phyloP scores from a whole-genome alignment of 768 basidiomycete species.

The Boletus pseudopeckii region DNA sequence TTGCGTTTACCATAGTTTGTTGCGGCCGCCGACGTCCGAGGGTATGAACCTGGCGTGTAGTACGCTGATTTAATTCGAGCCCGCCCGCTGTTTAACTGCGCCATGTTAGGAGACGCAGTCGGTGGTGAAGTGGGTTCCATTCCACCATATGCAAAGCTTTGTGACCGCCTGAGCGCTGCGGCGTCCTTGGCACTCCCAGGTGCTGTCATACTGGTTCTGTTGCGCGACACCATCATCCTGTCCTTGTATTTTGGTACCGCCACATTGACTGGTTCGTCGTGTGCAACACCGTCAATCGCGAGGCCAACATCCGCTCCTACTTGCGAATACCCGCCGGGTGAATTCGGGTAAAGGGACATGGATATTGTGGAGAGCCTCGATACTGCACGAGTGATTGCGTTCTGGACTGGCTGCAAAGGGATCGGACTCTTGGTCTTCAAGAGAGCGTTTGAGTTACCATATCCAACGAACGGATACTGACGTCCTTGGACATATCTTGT shows the following conservation, averaged over 20 bases:
- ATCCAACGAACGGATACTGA: conserved; percentile 25
- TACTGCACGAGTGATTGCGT: conserved; percentile 39
- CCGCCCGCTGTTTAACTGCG: conserved; percentile 46
- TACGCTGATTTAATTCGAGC: conserved; percentile 69
- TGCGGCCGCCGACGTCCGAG: conserved; percentile 49
- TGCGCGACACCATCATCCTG: conserved; percentile 20
- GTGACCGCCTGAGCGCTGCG: conserved; percentile 27
- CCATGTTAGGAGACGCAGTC: conserved; percentile 21
- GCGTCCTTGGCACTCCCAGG: conserved; percentile 18
- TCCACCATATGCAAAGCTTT: conserved; percentile 50
- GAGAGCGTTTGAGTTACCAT: conserved; percentile 20
- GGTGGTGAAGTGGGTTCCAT: conserved; percentile 47
- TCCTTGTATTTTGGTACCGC: conserved; percentile 35
- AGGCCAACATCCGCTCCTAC: conserved; percentile 30
- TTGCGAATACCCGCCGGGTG: conserved; percentile 34
- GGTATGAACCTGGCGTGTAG: conserved; percentile 51
- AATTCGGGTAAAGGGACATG: conserved; percentile 45
- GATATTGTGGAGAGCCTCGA: conserved; percentile 41
- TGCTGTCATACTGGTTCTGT: conserved; percentile 25
- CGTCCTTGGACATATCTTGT: conserved; percentile 15
- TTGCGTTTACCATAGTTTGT: conserved; percentile 33
- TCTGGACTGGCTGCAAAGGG: conserved; percentile 41
- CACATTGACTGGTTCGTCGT: conserved; percentile 39
- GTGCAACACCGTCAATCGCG: conserved; percentile 37
- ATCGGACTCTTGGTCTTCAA: conserved; percentile 25